These are phyloP conservation scores for Mrakia gelida DNA, from an alignment of 768 basidiomycete species.

Conservation along the genomic window DNA sequence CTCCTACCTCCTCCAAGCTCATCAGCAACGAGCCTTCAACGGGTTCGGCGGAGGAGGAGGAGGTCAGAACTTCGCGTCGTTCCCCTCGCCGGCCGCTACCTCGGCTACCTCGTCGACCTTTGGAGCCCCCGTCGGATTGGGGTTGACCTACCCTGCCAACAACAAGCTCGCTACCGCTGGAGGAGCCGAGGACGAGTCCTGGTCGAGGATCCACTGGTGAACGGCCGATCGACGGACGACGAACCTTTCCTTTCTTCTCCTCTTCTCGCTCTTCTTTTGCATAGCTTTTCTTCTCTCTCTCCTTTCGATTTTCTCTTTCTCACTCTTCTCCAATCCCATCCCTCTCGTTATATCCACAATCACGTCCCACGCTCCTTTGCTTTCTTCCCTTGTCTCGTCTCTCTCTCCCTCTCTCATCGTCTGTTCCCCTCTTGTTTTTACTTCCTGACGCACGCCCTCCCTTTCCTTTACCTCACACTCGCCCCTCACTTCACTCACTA, in stretches of 20 bases:
- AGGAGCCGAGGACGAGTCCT: background rate
- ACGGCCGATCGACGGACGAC: too few relatives aligned
- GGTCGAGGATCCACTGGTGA: background rate
- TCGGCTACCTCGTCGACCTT: constrained; percentile 8
- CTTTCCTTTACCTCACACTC: background rate
- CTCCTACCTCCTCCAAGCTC: background rate
- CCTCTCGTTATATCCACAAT: background rate
- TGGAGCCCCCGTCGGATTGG: background rate
- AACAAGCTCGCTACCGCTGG: background rate
- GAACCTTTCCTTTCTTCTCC: background rate
- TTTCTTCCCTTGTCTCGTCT: background rate
- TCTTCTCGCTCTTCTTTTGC: background rate
- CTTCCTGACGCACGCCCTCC: background rate
- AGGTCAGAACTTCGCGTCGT: background rate
- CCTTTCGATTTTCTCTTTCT: background rate
- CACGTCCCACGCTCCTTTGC: background rate
- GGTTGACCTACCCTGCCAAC: background rate
- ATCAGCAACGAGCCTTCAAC: constrained; percentile 1
- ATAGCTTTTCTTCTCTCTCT: background rate
- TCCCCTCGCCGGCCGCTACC: background rate
- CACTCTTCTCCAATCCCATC: background rate
- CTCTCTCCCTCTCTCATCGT: background rate
- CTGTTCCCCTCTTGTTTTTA: background rate
- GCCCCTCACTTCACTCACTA: too few relatives aligned
- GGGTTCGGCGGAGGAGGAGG: background rate